These are phyloP conservation scores for Murraya paniculata DNA, from an alignment of 345 rosid genomes.

Conservation along the genomic window DNA sequence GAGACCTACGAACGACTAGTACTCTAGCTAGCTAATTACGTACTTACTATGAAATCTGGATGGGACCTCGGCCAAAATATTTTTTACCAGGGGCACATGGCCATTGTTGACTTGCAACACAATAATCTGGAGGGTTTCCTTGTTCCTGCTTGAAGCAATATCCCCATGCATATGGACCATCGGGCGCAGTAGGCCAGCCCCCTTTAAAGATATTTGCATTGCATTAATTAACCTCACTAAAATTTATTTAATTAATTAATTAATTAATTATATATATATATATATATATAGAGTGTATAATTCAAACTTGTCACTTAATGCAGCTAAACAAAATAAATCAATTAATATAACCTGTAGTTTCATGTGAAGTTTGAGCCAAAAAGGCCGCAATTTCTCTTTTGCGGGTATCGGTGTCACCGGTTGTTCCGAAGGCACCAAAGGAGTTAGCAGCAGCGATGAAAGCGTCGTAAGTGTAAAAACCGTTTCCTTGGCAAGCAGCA, in stretches of 20 bases:
- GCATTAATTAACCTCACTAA: neutral
- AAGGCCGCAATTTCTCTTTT: conserved; percentile 66
- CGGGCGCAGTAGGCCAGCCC: conserved; percentile 29
- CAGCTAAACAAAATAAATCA: no score
- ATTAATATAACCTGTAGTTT: conserved; percentile 49
- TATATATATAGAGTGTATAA: no score
- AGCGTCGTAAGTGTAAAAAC: conserved; percentile 62
- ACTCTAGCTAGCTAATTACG: no score
- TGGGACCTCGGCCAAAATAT: conserved; percentile 38
- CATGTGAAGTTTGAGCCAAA: conserved; percentile 68
- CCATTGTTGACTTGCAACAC: conserved; percentile 17
- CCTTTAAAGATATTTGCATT: conserved; percentile 8
- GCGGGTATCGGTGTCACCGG: conserved; percentile 36
- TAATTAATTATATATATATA: no score
- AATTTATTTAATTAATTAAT: no score
- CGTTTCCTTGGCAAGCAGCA: conserved; percentile 34
- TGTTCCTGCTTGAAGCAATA: conserved; percentile 25
- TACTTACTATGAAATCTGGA: conserved; percentile 32
- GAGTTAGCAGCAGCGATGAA: conserved; percentile 53
- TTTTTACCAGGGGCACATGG: conserved; percentile 31
- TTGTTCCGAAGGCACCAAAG: conserved; percentile 44
- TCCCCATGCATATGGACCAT: conserved; percentile 34
- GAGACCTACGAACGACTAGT: no score
- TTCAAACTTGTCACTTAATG: neutral
- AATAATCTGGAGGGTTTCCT: conserved; percentile 19